Evolutionary conservation across 306 rosid species (phyloP), one percentile per base, ranked within the genome.

Genomic region (Quercus glauca): DNA sequence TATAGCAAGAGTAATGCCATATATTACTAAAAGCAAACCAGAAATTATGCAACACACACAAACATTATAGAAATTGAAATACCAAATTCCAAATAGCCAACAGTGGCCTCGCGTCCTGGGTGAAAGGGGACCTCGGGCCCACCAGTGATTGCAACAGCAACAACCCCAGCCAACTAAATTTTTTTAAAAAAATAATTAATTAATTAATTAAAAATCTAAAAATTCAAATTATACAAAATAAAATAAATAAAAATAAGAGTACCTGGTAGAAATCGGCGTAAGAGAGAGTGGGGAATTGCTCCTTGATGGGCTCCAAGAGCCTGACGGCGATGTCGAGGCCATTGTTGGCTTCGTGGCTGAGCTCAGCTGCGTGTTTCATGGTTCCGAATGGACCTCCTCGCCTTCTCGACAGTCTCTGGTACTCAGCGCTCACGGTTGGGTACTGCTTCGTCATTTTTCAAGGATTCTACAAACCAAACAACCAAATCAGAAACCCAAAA

Each of bases 121-220:
- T 96, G 97, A 91, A 96, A 96, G 14, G 99, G 98, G 45, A 96
- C 26, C 37, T 96, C 98, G 57, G 99, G 99, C 73, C 99, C 99
- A 69, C 99, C 99, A 11, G 99, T 89, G 45, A 93, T 5, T 90
- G 91, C 99, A 23, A 96, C 99, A 10, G 94, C 98, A 51, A 96
- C 98, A 5, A 96, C 97, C 1, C 99, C 99, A 37, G 90, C 98
- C 89, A 93, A 77, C 99, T 91, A 80, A 67, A 1, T 35, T 33
- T 31, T 19, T 5, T 55, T 11, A 35, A n/a, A 56, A 43, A 21
- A 70, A 15, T 7, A 13, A 21, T 0, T 56, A 56, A 20, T 21
- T 1, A 10, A 29, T 2, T 9, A 35, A 5, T 21, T 35, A 14
- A 31, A 26, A 57, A 20, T 41, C 45, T 41, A 13, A 6, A 23